Conservation (phyloP, 1,284 basidiomycete genomes). For the Bjerkandera adusta region DNA sequence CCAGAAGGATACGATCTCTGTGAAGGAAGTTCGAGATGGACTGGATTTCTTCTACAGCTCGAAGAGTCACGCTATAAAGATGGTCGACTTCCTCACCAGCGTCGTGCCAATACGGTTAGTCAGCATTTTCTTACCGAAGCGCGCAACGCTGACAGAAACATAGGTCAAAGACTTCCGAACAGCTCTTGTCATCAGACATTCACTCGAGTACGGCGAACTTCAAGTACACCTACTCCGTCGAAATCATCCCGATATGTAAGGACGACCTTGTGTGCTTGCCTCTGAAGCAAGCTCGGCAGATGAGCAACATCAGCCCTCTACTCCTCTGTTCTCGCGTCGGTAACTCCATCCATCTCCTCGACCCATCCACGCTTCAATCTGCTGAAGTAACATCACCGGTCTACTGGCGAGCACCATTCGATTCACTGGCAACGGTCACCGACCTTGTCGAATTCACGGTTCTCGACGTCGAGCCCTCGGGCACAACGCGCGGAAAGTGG, state of each 20-base stretch:
- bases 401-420: slow-evolving; percentile 92
- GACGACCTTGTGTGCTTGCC: slow-evolving; percentile 96
- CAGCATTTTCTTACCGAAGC: neutral
- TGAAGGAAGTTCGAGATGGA: slow-evolving; percentile 93
- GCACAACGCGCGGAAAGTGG: slow-evolving; percentile 68
- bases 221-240: slow-evolving; percentile 98
- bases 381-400: slow-evolving; percentile 80
- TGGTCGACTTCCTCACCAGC: slow-evolving; percentile 92
- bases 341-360: slow-evolving; percentile 89
- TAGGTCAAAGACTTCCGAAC: slow-evolving; percentile 90
- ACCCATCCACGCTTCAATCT: slow-evolving; percentile 83
- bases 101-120: slow-evolving; percentile 86
- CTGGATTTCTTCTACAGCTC: slow-evolving; percentile 96
- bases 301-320: slow-evolving; percentile 89
- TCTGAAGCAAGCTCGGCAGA: slow-evolving; percentile 72
- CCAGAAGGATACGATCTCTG: slow-evolving; percentile 93
- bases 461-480: slow-evolving; percentile 89
- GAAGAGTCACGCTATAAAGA: slow-evolving; percentile 91
- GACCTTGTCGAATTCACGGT: slow-evolving; percentile 96
- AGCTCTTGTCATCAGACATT: slow-evolving; percentile 90
- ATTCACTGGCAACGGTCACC: slow-evolving; percentile 75
- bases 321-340: slow-evolving; percentile 90
- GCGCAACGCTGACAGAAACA: neutral
- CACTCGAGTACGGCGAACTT: slow-evolving; percentile 93
- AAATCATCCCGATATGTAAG: slow-evolving; percentile 96